A percentile compares a stretch with the other conserved stretches of the same genome.
Evolutionary conservation across 768 basidiomycete genomes (phyloP).

Genomic region (Leccinellum luteum): DNA sequence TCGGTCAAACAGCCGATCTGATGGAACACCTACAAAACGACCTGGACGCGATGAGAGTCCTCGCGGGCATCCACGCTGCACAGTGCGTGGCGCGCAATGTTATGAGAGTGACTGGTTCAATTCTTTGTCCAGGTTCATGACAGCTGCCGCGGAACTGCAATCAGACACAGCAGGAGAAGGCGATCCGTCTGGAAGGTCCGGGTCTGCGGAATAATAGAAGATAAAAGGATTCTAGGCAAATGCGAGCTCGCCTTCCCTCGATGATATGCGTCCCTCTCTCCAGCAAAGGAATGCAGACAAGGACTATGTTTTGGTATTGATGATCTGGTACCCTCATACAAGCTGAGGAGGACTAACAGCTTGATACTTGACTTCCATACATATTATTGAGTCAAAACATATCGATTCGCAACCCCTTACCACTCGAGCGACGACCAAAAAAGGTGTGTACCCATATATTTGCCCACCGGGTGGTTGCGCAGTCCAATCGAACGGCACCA

Average conservation of each 20-base stretch:
- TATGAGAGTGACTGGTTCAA: neutral
- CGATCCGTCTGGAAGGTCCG: constrained; percentile 1
- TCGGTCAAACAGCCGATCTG: constrained; percentile 71
- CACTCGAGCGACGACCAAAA: too few species aligned
- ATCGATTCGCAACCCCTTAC: too few species aligned
- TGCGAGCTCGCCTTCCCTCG: neutral
- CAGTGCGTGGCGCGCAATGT: constrained; percentile 50
- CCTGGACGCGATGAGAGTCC: constrained; percentile 73
- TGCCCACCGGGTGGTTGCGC: neutral
- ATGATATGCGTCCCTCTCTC: too few species aligned
- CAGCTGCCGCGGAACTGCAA: constrained; percentile 43
- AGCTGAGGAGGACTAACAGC: too few species aligned
- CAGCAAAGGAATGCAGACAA: neutral
- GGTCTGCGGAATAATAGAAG: constrained; percentile 9
- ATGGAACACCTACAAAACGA: constrained; percentile 76
- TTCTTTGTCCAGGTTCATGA: constrained; percentile 44
- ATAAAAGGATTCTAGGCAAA: neutral
- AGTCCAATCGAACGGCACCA: neutral
- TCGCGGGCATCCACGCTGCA: constrained; percentile 77
- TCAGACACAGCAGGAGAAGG: constrained; percentile 26
- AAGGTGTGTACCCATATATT: neutral
- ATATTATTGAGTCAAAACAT: neutral
- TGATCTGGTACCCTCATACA: neutral
- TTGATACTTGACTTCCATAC: too few species aligned
- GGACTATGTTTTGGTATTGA: neutral